Conservation (phyloP, 352 stramenopile species). For the Lagenidium giganteum region DNA sequence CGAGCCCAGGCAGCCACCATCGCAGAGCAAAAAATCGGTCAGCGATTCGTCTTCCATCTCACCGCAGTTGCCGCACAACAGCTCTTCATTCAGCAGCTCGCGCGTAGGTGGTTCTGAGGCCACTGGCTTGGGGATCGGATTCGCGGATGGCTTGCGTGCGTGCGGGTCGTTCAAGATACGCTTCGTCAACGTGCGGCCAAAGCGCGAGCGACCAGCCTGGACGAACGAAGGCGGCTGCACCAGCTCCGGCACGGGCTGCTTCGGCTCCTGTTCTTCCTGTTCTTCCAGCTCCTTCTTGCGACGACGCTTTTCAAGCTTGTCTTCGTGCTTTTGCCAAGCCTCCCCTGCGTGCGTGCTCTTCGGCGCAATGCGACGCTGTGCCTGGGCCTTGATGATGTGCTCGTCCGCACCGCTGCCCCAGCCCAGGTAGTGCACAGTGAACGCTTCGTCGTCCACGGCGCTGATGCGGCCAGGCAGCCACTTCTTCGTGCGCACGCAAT, state of each 20-base stretch:
- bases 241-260: not conserved
- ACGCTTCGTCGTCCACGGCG: constrained; percentile 16
- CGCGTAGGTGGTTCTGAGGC: constrained; percentile 8
- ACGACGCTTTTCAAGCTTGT: constrained; percentile 36
- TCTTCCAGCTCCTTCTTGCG: constrained; percentile 18
- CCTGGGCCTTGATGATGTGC: constrained; percentile 24
- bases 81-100: constrained; percentile 66
- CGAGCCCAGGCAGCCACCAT: constrained; percentile 88
- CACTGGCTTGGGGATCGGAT: constrained; percentile 30
- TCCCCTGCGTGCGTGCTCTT: constrained; percentile 23
- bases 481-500: constrained; percentile 32
- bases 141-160: constrained; percentile 17
- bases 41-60: constrained; percentile 81
- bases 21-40: constrained; percentile 88
- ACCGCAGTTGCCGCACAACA: constrained; percentile 69
- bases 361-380: constrained; percentile 33
- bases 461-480: constrained; percentile 66
- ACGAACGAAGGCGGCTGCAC: constrained; percentile 36
- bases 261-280: constrained; percentile 7
- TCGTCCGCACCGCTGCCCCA: constrained; percentile 61
- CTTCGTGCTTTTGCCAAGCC: constrained; percentile 38
- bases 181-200: constrained; percentile 61
- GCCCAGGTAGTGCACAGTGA: constrained; percentile 59
- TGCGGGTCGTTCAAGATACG: constrained; percentile 32
- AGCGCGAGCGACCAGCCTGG: constrained; percentile 53